Evolutionary conservation across 129 eudicot species (phyloP).

Genomic region (Tagetes erecta): DNA sequence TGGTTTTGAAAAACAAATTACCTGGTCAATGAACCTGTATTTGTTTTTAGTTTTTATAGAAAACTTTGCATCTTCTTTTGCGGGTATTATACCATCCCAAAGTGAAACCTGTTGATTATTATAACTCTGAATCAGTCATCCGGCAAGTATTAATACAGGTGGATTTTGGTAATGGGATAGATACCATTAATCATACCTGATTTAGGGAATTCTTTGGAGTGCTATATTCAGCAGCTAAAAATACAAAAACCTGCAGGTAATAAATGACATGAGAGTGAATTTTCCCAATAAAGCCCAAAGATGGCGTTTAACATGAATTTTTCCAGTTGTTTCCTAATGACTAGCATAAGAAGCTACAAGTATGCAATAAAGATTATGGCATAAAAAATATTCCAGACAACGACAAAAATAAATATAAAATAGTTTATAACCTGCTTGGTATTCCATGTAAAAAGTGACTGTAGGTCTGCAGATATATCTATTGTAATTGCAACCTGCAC

Average conservation of each 20-base stretch:
- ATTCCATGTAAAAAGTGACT: conserved; percentile 94
- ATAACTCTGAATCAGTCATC: neutral
- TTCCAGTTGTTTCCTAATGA: neutral
- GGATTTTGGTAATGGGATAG: neutral
- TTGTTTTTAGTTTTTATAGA: conserved; percentile 69
- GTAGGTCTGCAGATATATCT: conserved; percentile 77
- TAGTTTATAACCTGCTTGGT: conserved; percentile 71
- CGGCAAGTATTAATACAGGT: too few species aligned
- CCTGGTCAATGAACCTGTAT: conserved; percentile 86
- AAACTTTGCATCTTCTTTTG: conserved; percentile 68
- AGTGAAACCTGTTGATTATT: conserved; percentile 56
- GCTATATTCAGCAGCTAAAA: conserved; percentile 96
- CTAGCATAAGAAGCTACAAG: neutral
- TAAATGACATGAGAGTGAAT: neutral
- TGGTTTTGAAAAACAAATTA: conserved; percentile 21
- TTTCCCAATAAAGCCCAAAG: neutral
- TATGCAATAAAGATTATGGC: too few species aligned
- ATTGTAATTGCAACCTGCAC: conserved; percentile 79
- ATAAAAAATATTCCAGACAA: neutral
- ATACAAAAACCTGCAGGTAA: conserved; percentile 81
- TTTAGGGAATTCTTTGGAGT: conserved; percentile 78
- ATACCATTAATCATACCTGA: conserved; percentile 52
- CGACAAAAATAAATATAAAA: conserved; percentile 5
- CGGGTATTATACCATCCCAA: conserved; percentile 82
- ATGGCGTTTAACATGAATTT: neutral